Percentiles rank a stretch among this genome's conserved stretches.
phyloP scores from a whole-genome alignment of 2,329 filamentous ascomycete genomes.

The Monosporascus sp. region DNA sequence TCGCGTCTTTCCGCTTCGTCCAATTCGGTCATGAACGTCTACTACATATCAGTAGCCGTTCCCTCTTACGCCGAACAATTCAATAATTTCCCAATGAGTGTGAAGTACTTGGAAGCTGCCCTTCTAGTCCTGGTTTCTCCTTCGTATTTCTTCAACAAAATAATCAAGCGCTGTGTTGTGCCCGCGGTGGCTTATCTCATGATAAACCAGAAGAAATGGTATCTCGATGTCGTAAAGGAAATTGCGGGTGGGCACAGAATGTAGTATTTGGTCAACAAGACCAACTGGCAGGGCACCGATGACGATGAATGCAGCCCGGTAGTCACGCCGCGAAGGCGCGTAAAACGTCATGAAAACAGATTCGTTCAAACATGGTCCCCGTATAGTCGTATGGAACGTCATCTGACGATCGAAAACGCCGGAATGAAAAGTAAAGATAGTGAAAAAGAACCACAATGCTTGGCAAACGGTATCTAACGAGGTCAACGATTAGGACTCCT shows the following conservation, averaged over 20 bases:
- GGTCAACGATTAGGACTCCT: slow-evolving; percentile 44
- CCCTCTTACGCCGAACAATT: not conserved
- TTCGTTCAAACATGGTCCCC: not conserved
- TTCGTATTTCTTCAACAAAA: not conserved
- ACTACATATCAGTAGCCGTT: not conserved
- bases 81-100: not conserved
- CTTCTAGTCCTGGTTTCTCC: no score
- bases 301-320: not conserved
- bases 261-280: not conserved
- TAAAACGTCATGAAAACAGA: not conserved
- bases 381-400: not conserved
- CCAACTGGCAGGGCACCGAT: not conserved
- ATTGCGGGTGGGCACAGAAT: not conserved
- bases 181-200: slow-evolving; percentile 7
- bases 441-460: slow-evolving; percentile 1
- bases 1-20: not conserved
- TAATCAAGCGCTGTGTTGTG: slow-evolving; percentile 14
- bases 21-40: not conserved
- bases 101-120: no score
- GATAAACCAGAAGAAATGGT: slow-evolving; percentile 18
- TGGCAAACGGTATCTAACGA: not conserved
- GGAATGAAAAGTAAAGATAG: slow-evolving; percentile 4
- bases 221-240: slow-evolving; percentile 20
- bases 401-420: not conserved
- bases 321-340: not conserved